Percentiles rank a stretch among this genome's conserved stretches.
Evolutionary conservation across 78 protist species (phyloP).

Genomic region (Pigoraptor vietnamica): DNA sequence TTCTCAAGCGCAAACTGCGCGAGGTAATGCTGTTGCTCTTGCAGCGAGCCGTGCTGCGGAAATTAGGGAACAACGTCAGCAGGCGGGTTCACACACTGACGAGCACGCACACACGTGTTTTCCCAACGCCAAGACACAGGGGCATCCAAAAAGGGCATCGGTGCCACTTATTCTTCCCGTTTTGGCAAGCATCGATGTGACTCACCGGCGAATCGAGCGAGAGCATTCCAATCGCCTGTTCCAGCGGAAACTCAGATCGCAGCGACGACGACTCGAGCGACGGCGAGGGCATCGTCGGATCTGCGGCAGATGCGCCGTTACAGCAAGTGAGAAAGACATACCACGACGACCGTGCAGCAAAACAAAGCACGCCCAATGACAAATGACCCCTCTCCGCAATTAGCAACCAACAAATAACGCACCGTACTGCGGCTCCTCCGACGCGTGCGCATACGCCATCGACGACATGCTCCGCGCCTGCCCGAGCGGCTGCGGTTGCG

Average conservation of each 20-base stretch:
- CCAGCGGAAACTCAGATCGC: not conserved
- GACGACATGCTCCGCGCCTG: not conserved
- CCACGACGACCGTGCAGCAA: too few relatives aligned
- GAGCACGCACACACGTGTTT: too few relatives aligned
- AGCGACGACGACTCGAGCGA: not conserved
- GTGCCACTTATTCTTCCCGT: too few relatives aligned
- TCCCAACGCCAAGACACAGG: too few relatives aligned
- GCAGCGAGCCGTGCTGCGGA: not conserved
- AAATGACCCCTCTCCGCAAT: too few relatives aligned
- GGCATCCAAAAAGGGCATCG: too few relatives aligned
- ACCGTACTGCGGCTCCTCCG: not conserved
- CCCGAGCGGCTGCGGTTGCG: not conserved
- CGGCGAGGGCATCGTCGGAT: not conserved
- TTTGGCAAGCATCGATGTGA: not conserved
- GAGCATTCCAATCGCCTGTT: not conserved
- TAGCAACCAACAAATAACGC: not conserved
- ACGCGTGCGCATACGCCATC: not conserved
- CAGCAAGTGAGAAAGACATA: too few relatives aligned
- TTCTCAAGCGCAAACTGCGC: not conserved
- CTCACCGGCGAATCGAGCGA: not conserved
- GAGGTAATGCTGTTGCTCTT: not conserved
- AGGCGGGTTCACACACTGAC: too few relatives aligned
- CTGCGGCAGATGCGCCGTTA: too few relatives aligned
- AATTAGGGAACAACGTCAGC: too few relatives aligned
- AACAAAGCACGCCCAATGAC: too few relatives aligned